Conservation (phyloP, 257 asterid genomes). For the Solanum habrochaites region DNA sequence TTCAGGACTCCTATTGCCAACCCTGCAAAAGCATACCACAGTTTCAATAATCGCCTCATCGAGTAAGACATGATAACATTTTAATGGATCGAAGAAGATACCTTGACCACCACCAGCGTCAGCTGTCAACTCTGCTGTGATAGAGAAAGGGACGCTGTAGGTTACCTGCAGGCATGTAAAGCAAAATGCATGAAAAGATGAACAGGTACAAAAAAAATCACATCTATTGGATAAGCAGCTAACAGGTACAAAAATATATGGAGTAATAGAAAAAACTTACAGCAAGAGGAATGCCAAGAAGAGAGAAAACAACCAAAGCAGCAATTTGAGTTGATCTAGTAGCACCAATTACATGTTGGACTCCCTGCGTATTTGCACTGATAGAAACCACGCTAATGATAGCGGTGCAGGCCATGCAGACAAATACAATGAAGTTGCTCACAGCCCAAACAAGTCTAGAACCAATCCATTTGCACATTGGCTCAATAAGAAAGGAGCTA, state of each 20-base stretch:
- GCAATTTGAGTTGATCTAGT: constrained; percentile 57
- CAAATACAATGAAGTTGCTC: constrained; percentile 76
- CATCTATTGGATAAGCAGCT: not conserved
- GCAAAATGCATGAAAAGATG: constrained; percentile 3
- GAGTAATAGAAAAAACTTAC: constrained; percentile 37
- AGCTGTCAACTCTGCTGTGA: constrained; percentile 95
- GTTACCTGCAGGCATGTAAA: constrained; percentile 50
- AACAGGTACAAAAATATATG: not conserved
- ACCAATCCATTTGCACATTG: constrained; percentile 77
- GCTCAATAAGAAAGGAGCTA: constrained; percentile 78
- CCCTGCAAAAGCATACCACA: constrained; percentile 39
- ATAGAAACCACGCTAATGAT: constrained; percentile 57
- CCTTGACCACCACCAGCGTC: constrained; percentile 99
- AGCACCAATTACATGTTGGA: constrained; percentile 75
- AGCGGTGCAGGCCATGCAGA: constrained; percentile 93
- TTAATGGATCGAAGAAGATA: constrained; percentile 3
- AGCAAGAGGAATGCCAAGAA: constrained; percentile 97
- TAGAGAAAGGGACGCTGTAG: constrained; percentile 91
- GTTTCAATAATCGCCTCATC: constrained; percentile 1
- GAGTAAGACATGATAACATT: constrained; percentile 1
- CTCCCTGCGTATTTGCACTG: constrained; percentile 52
- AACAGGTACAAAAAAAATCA: not conserved
- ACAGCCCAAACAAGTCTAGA: constrained; percentile 80
- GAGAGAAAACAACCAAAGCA: constrained; percentile 72
- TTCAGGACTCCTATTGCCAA: constrained; percentile 96